Base-by-base conservation (phyloP, 1,284 basidiomycete species). In the Pisolithus thermaeus region DNA sequence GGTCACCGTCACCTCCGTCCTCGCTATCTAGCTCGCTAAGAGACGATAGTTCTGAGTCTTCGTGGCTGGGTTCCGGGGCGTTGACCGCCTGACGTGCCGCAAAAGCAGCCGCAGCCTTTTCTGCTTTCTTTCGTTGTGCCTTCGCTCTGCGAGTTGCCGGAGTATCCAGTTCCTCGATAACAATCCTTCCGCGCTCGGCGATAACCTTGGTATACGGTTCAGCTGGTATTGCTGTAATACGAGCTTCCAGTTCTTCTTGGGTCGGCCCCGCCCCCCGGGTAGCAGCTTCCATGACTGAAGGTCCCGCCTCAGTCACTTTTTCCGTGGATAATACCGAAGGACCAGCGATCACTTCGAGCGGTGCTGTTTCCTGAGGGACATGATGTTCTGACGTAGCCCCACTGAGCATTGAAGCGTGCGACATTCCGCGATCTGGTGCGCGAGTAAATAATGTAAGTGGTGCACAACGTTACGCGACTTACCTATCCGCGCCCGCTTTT, bases 151-250 rank as follows among this genome's bases (percentile, higher is more conserved):
- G 78, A 35, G 75, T 83, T 5, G 75, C 75, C 35, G 85, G 85
- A 1, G 84, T 83, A 58, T 87, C 86, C 20, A 87, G 69, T 50
- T 81, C 78, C 60, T 88, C 84, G 52, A 87, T 77, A 52, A 84
- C 75, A 47, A 83, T 72, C 50, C 68, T 72, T 20, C 76, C 77
- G 49, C 67, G 68, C 25, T 67, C 58, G 43, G 67, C 60, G 54
- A 64, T 60, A 7, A 67, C 62, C 22, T 66, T 66, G n/a, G 64
- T 64, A 40, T 67, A 63, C 32, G 44, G 58, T 50, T 58, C 58
- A 50, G 51, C 58, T 12, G 63, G 62, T 25, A 66, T 69, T 5
- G 64, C 51, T 40, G 64, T 64, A n/a, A 66, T 60, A 35, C 56
- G 63, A 25, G 57, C 57, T 27, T 47, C 58, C 45, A 65, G 44